These are phyloP conservation scores for Calamus simplicifolius DNA, from an alignment of 176 grass and related monocot genomes.

Conservation along the genomic window DNA sequence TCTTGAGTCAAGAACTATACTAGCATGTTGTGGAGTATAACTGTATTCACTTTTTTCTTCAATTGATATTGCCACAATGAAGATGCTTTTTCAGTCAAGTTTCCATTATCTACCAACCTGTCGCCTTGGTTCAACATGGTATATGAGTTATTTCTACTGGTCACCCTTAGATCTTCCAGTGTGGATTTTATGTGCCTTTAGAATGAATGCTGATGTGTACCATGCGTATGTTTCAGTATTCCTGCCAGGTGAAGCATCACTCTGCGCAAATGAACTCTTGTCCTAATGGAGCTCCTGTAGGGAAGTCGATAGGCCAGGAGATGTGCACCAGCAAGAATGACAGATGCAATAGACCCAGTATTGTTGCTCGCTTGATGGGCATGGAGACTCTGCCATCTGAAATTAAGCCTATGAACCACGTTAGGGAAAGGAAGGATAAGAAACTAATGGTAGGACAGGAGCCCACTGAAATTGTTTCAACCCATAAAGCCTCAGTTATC, in stretches of 20 bases:
- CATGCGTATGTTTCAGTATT: constrained; percentile 43
- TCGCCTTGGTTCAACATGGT: no score
- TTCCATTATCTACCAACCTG: no score
- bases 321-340: constrained; percentile 36
- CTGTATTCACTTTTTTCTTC: no score
- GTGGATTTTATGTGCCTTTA: neutral
- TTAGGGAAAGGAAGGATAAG: constrained; percentile 14
- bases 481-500: constrained; percentile 3
- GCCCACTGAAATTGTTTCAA: constrained; percentile 13
- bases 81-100: no score
- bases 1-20: no score
- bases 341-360: constrained; percentile 46
- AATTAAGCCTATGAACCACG: constrained; percentile 18
- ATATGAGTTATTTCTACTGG: no score
- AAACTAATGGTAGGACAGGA: constrained; percentile 30
- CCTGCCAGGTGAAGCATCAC: constrained; percentile 38
- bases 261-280: constrained; percentile 26
- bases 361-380: constrained; percentile 89
- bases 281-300: constrained; percentile 22
- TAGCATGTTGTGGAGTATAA: no score
- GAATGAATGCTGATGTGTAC: neutral
- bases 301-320: constrained; percentile 56
- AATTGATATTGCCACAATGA: no score
- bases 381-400: constrained; percentile 63
- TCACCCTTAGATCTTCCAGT: neutral